Base-by-base conservation (phyloP, 805 yeast species). In the Cyberlindnera saturnus region DNA sequence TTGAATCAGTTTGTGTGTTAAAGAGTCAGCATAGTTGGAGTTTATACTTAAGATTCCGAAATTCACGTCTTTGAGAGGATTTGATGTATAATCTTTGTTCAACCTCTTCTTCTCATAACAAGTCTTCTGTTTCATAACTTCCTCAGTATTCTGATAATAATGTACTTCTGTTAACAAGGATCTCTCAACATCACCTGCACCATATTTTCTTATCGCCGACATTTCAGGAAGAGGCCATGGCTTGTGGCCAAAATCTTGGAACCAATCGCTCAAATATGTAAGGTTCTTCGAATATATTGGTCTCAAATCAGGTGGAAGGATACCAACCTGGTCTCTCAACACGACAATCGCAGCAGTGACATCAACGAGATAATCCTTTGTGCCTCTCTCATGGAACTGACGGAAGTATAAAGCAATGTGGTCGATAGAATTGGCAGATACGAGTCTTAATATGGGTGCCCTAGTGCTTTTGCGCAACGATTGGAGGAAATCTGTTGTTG, bases 181-280 rank as follows among this genome's bases (percentile, higher is more conserved):
- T 53, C 76, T 74, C 57, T 89, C 96, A 17, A 89, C 95, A 60
- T 89, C 96, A 49, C 69, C 67, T 1, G 90, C 73, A 4, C 74
- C 74, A 54, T 77, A 88, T 34, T 70, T 69, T 2, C 82, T 79
- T 5, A 88, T 77, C 2, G 69, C 58, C 3, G 87, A 74, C 48
- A 86, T 66, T 38, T 83, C 86, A 0, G 96, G 93, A 35, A 89
- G 65, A 4, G 90, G 91, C 96, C 96, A 89, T 6, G 74, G 68
- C 6, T 45, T 48, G 19, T 61, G 46, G 15, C 50, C 45, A 5
- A 63, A 67, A 35, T 74, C 64, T 34, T 69, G 69, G 30, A 87
- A 66, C 81, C 90, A 88, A 30, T 72, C 73, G 1, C 69, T 64
- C 40, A 90, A 66, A 54, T 77, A 85, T 6, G 70, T 69, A 49